A percentile compares a stretch with the other conserved stretches of the same genome.
Conservation (phyloP, 108 stramenopile species). For the Cylindrotheca closterium region DNA sequence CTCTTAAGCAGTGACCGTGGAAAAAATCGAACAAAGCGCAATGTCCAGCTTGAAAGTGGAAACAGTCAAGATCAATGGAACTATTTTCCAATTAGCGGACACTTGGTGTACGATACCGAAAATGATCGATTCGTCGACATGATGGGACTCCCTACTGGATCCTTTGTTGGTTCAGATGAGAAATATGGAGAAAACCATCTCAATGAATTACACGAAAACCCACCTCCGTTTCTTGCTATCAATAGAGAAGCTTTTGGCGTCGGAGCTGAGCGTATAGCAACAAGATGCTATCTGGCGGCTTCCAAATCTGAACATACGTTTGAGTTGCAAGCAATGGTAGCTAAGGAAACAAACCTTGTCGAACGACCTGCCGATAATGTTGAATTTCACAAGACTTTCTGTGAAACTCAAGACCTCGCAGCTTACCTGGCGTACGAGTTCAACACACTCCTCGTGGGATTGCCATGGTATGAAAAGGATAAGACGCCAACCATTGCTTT, state of each 20-base stretch:
- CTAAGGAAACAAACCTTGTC: slow-evolving; percentile 46
- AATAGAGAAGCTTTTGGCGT: slow-evolving; percentile 11
- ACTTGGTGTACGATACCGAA: slow-evolving; percentile 28
- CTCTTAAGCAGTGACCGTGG: slow-evolving; percentile 27
- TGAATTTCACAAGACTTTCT: slow-evolving; percentile 43
- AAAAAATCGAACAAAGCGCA: not conserved
- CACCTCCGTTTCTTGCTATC: slow-evolving; percentile 7
- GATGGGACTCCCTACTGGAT: slow-evolving; percentile 12
- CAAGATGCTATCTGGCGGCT: slow-evolving; percentile 38
- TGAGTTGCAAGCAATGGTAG: slow-evolving; percentile 42
- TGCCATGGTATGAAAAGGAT: slow-evolving; percentile 26
- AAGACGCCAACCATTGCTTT: slow-evolving; percentile 41
- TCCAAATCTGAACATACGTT: slow-evolving; percentile 18
- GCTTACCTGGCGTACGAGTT: slow-evolving; percentile 43
- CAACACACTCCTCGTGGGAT: slow-evolving; percentile 32
- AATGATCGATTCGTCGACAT: not conserved
- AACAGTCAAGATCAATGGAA: slow-evolving; percentile 35
- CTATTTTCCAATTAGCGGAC: slow-evolving; percentile 29
- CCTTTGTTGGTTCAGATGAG: not conserved
- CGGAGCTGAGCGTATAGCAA: slow-evolving; percentile 52
- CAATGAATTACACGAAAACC: not conserved
- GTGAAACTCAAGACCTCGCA: slow-evolving; percentile 49
- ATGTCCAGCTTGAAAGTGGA: slow-evolving; percentile 18
- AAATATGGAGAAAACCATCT: not conserved
- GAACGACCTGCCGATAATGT: slow-evolving; percentile 38